Evolutionary conservation across 495 filamentous ascomycete genomes (phyloP), one percentile per base, ranked within the genome.

Genomic region (Corynascus novoguineensis): DNA sequence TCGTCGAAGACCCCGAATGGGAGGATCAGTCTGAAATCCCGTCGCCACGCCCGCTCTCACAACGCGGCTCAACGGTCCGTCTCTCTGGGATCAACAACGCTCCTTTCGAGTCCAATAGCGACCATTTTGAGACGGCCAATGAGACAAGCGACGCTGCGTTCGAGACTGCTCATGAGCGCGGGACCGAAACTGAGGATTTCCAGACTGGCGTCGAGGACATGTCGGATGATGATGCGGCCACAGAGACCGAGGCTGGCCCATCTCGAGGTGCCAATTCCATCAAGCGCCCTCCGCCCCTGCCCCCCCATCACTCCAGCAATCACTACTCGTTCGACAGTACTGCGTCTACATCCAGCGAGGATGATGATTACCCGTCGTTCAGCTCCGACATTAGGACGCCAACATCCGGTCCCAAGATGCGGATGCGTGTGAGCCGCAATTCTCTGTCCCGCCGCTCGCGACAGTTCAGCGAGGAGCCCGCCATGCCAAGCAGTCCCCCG

Each of bases 111-210:
- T 60, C 63, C 15, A 64, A 54, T 44, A 67, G 68, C 55, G 89
- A 95, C 60, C 81, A 81, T 14, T 95, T 93, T 61, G 89, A 95
- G 55, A 95, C 89, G 22, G 89, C 89, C 27, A 88, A 87, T 55
- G 91, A 95, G 62, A 84, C 84, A 14, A 87, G 88, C 57, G 89
- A 92, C 69, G 85, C 88, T 19, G 85, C 88, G 34, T 96, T 95
- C 59, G 90, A 95, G 69, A 89, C 86, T 14, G 89, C 90, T 3
- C 86, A 90, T 59, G 90, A 95, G 71, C 81, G 81, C 3, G 88
- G 76, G 34, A 90, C 86, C 5, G 92, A 96, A 72, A 96, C 89
- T 29, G 93, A 97, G 57, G 89, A 90, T 45, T 96, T 96, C 82
- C 87, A 95, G 68, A 97, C 93, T 14, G 90, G 89, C 22, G 78